A percentile compares a stretch with the other conserved stretches of the same genome.
Evolutionary conservation across 495 filamentous ascomycete species (phyloP).

Genomic region (Hypoxylon crocopeplum): DNA sequence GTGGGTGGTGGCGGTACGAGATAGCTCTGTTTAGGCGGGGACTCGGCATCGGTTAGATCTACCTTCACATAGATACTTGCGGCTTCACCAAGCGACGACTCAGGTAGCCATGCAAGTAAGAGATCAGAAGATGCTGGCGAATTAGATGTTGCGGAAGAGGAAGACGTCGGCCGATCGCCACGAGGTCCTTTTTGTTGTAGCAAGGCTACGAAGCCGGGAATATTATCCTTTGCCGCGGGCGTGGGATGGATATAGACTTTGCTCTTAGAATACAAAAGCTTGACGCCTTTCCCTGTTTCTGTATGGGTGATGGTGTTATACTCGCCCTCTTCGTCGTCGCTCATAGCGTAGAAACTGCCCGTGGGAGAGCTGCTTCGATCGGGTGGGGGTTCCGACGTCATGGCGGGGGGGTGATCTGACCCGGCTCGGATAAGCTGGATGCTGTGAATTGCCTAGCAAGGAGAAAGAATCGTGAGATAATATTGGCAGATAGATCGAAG

Average conservation of each 20-base stretch:
- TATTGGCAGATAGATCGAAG: conserved; percentile 9
- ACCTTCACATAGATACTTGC: conserved; percentile 93
- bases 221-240: conserved; percentile 92
- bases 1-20: conserved; percentile 92
- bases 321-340: conserved; percentile 93
- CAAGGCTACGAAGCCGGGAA: conserved; percentile 93
- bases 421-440: conserved; percentile 31
- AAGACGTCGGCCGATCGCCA: conserved; percentile 55
- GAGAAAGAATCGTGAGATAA: conserved; percentile 9
- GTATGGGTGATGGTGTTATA: conserved; percentile 95
- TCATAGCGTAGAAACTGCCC: conserved; percentile 94
- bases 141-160: conserved; percentile 54
- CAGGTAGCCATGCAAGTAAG: conserved; percentile 91
- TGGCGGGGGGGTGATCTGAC: conserved; percentile 35
- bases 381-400: conserved; percentile 42
- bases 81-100: conserved; percentile 84
- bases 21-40: conserved; percentile 83
- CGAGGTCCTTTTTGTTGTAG: conserved; percentile 81
- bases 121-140: conserved; percentile 67
- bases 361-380: conserved; percentile 68
- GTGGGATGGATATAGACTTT: conserved; percentile 99
- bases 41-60: conserved; percentile 80
- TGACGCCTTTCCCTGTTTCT: conserved; percentile 81
- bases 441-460: conserved; percentile 5
- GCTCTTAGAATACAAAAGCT: conserved; percentile 96